Conservation (phyloP, 371 early-diverging fungal genomes). For the Astathelohania contejeani region DNA sequence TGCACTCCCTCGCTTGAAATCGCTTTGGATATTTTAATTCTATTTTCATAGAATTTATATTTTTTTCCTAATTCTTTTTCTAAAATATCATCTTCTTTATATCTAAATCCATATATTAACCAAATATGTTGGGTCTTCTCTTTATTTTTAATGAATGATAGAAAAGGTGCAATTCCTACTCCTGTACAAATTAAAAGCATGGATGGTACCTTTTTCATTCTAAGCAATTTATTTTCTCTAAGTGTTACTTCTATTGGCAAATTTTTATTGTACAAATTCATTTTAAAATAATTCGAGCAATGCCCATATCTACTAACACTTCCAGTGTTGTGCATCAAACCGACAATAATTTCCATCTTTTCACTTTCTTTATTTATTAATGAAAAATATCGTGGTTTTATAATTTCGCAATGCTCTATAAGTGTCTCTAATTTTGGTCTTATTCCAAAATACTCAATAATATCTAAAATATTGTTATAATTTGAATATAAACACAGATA, state of each 20-base stretch:
- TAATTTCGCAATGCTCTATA: constrained; percentile 34
- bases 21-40: no score
- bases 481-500: constrained; percentile 30
- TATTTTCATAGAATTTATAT: constrained; percentile 7
- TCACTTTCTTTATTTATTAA: constrained; percentile 27
- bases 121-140: constrained; percentile 11
- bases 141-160: constrained; percentile 41
- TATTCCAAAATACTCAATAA: constrained; percentile 35
- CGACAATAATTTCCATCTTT: constrained; percentile 36
- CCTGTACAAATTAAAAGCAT: constrained; percentile 43
- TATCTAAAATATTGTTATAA: constrained; percentile 40
- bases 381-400: constrained; percentile 50
- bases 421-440: constrained; percentile 29
- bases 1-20: constrained; percentile 13
- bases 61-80: background rate
- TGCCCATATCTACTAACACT: background rate
- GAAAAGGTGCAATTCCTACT: constrained; percentile 50
- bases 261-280: constrained; percentile 9
- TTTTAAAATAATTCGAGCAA: background rate
- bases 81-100: constrained; percentile 41
- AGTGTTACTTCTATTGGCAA: constrained; percentile 3
- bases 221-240: constrained; percentile 28
- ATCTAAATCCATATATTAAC: constrained; percentile 49
- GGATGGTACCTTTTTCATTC: constrained; percentile 9
- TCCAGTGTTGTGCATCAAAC: constrained; percentile 10